phyloP scores from a whole-genome alignment of 306 rosid genomes.

The Lathyrus oleraceus region DNA sequence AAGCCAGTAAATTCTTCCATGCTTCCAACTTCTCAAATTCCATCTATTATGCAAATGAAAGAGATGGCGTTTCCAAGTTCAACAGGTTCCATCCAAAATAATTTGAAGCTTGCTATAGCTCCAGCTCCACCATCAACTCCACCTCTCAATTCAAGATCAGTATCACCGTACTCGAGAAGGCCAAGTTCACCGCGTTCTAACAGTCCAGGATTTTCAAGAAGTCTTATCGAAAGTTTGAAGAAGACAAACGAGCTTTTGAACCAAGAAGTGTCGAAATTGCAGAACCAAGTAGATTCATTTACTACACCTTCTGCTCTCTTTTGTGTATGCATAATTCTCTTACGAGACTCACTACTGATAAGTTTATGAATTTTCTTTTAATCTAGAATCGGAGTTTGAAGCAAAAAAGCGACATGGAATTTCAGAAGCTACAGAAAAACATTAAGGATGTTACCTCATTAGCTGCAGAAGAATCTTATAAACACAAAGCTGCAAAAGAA shows the following conservation, averaged over 20 bases:
- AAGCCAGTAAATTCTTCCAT: constrained; percentile 51
- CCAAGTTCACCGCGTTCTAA: constrained; percentile 73
- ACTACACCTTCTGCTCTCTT: constrained; percentile 4
- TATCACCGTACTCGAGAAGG: constrained; percentile 66
- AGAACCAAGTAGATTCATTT: constrained; percentile 56
- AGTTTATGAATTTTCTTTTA: constrained; percentile 31
- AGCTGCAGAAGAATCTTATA: constrained; percentile 55
- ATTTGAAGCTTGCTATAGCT: constrained; percentile 46
- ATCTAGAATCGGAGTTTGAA: constrained; percentile 60
- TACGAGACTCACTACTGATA: constrained; percentile 11
- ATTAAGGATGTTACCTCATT: constrained; percentile 44
- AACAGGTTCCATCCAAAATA: constrained; percentile 55
- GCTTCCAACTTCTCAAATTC: constrained; percentile 60
- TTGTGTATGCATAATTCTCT: neutral
- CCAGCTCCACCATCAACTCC: constrained; percentile 46
- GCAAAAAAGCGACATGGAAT: constrained; percentile 57
- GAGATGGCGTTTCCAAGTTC: constrained; percentile 77
- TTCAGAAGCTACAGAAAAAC: constrained; percentile 48
- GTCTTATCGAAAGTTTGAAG: constrained; percentile 76
- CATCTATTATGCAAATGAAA: constrained; percentile 61
- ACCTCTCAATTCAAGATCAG: constrained; percentile 50
- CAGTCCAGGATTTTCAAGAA: constrained; percentile 66
- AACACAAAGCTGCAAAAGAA: constrained; percentile 50
- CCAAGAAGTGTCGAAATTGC: constrained; percentile 66
- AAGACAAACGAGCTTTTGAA: constrained; percentile 65